Evolutionary conservation across 495 filamentous ascomycete genomes (phyloP).

Genomic region (Xylaria telfairii): DNA sequence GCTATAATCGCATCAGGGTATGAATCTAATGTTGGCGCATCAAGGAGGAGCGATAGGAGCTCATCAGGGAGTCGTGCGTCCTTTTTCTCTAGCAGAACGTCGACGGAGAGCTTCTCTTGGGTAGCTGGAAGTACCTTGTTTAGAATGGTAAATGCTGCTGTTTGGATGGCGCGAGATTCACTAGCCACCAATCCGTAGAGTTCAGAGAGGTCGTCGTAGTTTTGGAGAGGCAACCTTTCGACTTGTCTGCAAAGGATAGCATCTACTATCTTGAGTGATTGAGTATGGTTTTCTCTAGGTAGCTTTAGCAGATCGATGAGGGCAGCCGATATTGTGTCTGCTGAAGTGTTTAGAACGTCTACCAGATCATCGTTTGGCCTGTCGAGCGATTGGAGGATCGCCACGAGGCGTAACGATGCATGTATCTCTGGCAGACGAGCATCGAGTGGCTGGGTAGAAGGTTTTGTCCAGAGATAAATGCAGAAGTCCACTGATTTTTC

Average conservation of each 20-base stretch:
- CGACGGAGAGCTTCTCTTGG: conserved; percentile 85
- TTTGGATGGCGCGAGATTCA: conserved; percentile 75
- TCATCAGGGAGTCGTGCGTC: conserved; percentile 71
- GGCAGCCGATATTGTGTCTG: conserved; percentile 54
- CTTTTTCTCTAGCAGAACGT: conserved; percentile 77
- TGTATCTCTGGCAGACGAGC: conserved; percentile 64
- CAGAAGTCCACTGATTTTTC: conserved; percentile 66
- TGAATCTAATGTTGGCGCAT: conserved; percentile 52
- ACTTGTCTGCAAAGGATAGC: conserved; percentile 70
- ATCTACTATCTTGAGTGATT: conserved; percentile 65
- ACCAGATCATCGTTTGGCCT: conserved; percentile 85
- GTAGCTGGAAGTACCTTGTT: conserved; percentile 73
- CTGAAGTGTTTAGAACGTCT: conserved; percentile 68
- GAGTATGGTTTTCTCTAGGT: conserved; percentile 42
- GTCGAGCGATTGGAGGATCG: conserved; percentile 60
- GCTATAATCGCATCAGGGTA: conserved; percentile 53
- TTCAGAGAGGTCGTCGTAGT: conserved; percentile 63
- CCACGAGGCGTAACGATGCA: conserved; percentile 74
- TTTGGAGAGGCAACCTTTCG: conserved; percentile 58
- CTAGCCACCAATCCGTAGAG: conserved; percentile 77
- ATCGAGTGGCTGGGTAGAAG: conserved; percentile 39
- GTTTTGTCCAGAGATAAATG: conserved; percentile 59
- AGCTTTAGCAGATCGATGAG: conserved; percentile 67
- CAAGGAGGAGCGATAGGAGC: conserved; percentile 69
- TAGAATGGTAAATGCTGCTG: conserved; percentile 79